Conservation (phyloP, 192 early-diverging fungal genomes). For the Pilobolus umbonatus region DNA sequence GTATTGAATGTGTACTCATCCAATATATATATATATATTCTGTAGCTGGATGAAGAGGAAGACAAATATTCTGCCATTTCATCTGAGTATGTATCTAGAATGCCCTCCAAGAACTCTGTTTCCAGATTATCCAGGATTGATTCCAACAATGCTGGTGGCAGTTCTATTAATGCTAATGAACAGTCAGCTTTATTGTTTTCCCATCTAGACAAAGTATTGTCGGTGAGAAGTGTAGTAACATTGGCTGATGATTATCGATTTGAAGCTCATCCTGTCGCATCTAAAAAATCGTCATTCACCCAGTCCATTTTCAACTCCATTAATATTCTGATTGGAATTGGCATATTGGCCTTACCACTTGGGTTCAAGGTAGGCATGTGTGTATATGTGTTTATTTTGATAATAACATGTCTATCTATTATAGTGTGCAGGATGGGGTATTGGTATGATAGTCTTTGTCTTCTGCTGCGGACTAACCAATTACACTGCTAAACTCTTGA, state of each 20-base stretch:
- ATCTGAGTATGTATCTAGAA: constrained; percentile 5
- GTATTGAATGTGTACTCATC: background rate
- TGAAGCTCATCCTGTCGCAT: constrained; percentile 19
- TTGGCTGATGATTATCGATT: constrained; percentile 27
- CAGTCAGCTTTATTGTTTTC: constrained; percentile 21
- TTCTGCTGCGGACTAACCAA: constrained; percentile 41
- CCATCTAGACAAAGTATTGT: constrained; percentile 27
- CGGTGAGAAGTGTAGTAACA: constrained; percentile 24
- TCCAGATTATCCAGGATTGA: constrained; percentile 1
- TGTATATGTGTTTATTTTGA: background rate
- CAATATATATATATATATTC: background rate
- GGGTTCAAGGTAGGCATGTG: constrained; percentile 38
- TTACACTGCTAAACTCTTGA: constrained; percentile 58
- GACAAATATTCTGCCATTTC: constrained; percentile 11
- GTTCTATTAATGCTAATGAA: background rate
- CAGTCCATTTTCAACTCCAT: constrained; percentile 54
- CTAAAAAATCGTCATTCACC: constrained; percentile 36
- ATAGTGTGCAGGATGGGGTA: constrained; percentile 52
- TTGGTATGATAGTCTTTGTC: constrained; percentile 47
- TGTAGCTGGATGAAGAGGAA: constrained; percentile 7
- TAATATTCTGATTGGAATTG: constrained; percentile 64
- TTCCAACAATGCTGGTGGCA: background rate
- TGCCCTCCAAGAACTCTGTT: constrained; percentile 9
- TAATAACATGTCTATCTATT: background rate
- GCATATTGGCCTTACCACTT: constrained; percentile 58